Evolutionary conservation across 2,329 filamentous ascomycete genomes (phyloP).

Genomic region (Cercospora brassicicola): DNA sequence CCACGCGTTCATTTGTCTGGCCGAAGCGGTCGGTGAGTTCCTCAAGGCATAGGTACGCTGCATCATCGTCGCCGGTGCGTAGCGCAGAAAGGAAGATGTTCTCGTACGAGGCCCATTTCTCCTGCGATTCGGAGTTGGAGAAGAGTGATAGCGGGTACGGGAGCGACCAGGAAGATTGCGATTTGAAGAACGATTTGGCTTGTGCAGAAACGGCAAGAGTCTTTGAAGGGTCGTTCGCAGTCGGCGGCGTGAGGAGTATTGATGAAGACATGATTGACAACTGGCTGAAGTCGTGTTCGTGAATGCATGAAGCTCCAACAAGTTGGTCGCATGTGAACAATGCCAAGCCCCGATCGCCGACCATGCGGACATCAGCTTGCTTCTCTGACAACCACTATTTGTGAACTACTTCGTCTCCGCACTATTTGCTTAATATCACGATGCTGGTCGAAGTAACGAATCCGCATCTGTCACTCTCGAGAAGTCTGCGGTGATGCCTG

Average conservation of each 20-base stretch:
- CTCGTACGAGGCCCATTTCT: constrained; percentile 83
- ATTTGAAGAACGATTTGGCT: constrained; percentile 43
- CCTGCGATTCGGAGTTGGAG: constrained; percentile 64
- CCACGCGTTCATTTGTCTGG: constrained; percentile 76
- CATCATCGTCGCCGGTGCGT: constrained; percentile 76
- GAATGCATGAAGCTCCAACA: constrained; percentile 3
- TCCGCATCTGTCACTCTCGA: neutral
- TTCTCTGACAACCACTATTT: neutral
- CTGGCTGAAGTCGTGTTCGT: neutral
- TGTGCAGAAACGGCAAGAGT: constrained; percentile 52
- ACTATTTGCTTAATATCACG: constrained; percentile 1
- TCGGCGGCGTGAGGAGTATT: constrained; percentile 39
- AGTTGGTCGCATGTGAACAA: constrained; percentile 14
- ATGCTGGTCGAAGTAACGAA: constrained; percentile 12
- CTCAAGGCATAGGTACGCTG: constrained; percentile 73
- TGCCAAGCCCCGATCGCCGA: constrained; percentile 7
- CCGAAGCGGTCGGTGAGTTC: constrained; percentile 80
- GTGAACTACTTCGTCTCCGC: neutral
- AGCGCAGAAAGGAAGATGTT: constrained; percentile 83
- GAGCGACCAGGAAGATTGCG: constrained; percentile 40
- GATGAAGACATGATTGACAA: constrained; percentile 24
- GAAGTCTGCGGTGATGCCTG: constrained; percentile 30
- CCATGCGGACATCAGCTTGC: constrained; percentile 2
- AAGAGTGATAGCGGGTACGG: constrained; percentile 56
- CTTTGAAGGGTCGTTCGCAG: constrained; percentile 41